Evolutionary conservation across 768 basidiomycete species (phyloP), one percentile per base, ranked within the genome.

Genomic region (Coprinellus aureogranulatus): DNA sequence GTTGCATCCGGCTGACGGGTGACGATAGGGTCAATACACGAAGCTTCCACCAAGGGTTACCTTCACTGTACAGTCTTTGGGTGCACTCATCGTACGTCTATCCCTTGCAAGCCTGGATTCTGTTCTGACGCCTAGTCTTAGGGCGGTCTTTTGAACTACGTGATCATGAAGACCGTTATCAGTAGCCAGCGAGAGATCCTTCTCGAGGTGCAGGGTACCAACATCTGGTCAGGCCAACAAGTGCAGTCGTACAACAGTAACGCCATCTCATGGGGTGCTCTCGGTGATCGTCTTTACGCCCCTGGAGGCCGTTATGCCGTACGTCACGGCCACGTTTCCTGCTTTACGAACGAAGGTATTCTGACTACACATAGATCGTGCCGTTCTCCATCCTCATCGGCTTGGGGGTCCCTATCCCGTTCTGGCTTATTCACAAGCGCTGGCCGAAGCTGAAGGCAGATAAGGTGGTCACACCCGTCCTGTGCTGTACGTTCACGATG

Each of bases 31-130:
- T 31, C 77, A 78, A 65, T 74, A 79, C 63, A 77, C 78, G 23
- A 87, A 87, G 70, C 76, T 88, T 41, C 83, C 86, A 37, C 86
- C 86, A 45, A 82, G 85, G 9, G 79, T 80, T 31, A 82, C 86
- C 2, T 87, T 88, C 68, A 74, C 78, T 20, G 82, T 83, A 6
- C 85, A 87, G 64, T 76, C 74, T 30, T 53, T 78, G 46, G 85
- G 87, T 1, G 81, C 84, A 5, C 68, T 88, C 42, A 70, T 87
- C 31, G 85, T 81, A 53, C 59, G 76, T 63, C 27, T n/a, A 22
- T 31, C 26, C 14, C 31, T 26, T 18, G n/a, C 12, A 18, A 6
- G 8, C 10, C 5, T 5, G 6, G 41, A n/a, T 8, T 16, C 10
- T 34, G n/a, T 26, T 44, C n/a, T 10, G 18, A 14, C 27, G 22